Evolutionary conservation across 805 yeast species (phyloP).

Genomic region (Lipomyces kockii): DNA sequence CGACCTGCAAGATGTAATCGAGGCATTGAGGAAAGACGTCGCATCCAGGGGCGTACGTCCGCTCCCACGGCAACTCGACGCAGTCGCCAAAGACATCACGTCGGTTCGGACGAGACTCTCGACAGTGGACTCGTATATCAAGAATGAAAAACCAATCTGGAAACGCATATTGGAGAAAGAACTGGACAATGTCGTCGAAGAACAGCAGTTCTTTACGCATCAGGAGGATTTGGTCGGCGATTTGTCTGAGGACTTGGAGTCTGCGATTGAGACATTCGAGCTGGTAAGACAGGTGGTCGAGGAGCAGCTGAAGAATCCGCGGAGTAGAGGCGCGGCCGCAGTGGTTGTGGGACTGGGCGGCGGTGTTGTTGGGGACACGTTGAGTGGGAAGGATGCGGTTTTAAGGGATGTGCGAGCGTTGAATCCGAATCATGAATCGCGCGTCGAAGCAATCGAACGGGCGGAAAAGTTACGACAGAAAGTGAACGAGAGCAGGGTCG

Average conservation of each 20-base stretch:
- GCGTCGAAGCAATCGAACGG: conserved; percentile 85
- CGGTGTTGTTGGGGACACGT: conserved; percentile 47
- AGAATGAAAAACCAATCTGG: conserved; percentile 80
- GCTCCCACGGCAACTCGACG: conserved; percentile 68
- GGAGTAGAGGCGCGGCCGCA: conserved; percentile 10
- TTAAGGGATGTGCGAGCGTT: conserved; percentile 77
- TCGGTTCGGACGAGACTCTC: conserved; percentile 59
- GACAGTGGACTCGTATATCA: conserved; percentile 63
- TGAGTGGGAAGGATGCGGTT: conserved; percentile 64
- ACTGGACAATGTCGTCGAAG: conserved; percentile 86
- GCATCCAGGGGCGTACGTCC: conserved; percentile 89
- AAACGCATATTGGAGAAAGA: conserved; percentile 90
- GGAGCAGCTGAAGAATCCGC: conserved; percentile 56
- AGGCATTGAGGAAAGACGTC: conserved; percentile 85
- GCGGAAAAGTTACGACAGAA: conserved; percentile 81
- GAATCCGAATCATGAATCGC: conserved; percentile 78
- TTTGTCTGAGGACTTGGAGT: conserved; percentile 76
- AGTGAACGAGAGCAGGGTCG: conserved; percentile 63
- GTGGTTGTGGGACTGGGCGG: conserved; percentile 38
- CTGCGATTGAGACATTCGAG: conserved; percentile 79
- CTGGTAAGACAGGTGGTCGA: conserved; percentile 80
- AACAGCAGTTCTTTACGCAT: conserved; percentile 86
- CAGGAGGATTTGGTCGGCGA: conserved; percentile 87
- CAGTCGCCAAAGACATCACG: conserved; percentile 66
- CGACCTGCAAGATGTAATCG: conserved; percentile 89